Evolutionary conservation across 2,329 filamentous ascomycete genomes (phyloP), one percentile per base, ranked within the genome.

Genomic region (Chaetomiaceae sp.): DNA sequence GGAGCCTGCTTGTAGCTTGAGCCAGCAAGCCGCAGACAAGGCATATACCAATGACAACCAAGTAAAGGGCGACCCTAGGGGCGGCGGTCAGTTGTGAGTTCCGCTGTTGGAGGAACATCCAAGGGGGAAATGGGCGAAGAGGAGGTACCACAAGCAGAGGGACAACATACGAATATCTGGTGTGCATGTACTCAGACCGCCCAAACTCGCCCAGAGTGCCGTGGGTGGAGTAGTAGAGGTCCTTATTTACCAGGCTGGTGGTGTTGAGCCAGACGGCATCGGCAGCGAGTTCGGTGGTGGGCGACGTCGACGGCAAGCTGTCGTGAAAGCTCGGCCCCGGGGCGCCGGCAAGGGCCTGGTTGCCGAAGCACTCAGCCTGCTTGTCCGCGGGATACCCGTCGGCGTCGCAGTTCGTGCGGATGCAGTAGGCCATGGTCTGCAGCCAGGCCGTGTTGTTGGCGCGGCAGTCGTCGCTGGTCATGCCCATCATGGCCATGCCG

Each of bases 391-490:
- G 35, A 17, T 38, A 38, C 8, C 35, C 19, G 20, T 38, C 35
- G 12, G 20, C 22, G 35, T 38, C 20, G 35, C 35, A 38, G 14
- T 26, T 38, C 35, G 24, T 19, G 7, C 15, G 35, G 35, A 38
- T 38, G 35, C 35, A 38, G 35, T 38, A 38, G 14, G 35, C 35
- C 35, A 38, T 38, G 2, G 35, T 38, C 35, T 38, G 35, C 8
- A 38, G 20, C 35, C 35, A 38, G 3, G 35, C 20, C 4, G 35
- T 38, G 35, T 38, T 38, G 35, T 38, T 38, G 8, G 20, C 20
- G 12, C 20, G 20, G 35, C 35, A 38, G 6, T 38, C 35, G 20
- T 17, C 20, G 22, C 35, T 38, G 12, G 35, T 38, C 35, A 15
- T 38, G 20, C 35, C 35, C 35, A 24, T 36, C 34, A 26, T 38